Evolutionary conservation across 192 early-diverging fungal genomes (phyloP), one percentile per base, ranked within the genome.

Genomic region (Coemansia sp.): DNA sequence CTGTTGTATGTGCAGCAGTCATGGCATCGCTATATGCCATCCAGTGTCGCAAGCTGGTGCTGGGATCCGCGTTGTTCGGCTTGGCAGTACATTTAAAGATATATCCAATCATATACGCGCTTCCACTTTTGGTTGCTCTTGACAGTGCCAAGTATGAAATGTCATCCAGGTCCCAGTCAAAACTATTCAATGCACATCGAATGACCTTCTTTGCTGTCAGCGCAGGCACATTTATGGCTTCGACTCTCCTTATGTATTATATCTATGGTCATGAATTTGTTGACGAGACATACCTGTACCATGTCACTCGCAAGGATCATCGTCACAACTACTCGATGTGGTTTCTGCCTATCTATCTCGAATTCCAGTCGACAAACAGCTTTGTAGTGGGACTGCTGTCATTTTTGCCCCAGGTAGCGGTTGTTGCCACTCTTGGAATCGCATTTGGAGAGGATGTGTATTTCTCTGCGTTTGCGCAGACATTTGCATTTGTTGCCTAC

Each of bases 241-340:
- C 91, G 15, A 90, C 81, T 25, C 71, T 69, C 4, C 47, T 82
- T n/a, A 91, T 93, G 89, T 90, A 87, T 53, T 63, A 67, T 45
- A 48, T 84, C 75, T 91, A 97, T 59, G 92, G 91, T 18, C 45
- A 80, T 48, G 89, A 92, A 55, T 97, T 98, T 67, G 47, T 99
- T 27, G 72, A 94, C 27, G 87, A 97, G 56, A 94, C 94, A 0
- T 97, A 93, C 62, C 55, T 96, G 30, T 99, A 98, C 61, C 97
- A 99, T 71, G 65, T 97, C 42, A 90, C 86, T 0, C 89, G 97
- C 62, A 93, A 92, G 71, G 97, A 99, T 73, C 97, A 97, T 60
- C 89, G 97, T 4, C 97, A 99, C 80, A 99, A 99, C 78, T 99
- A 96, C 69, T 97, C 95, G 1, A 66, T 90, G 43, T 99, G 95